These are phyloP conservation scores for Psilocybe azurescens DNA, from an alignment of 768 basidiomycete genomes.

Conservation along the genomic window DNA sequence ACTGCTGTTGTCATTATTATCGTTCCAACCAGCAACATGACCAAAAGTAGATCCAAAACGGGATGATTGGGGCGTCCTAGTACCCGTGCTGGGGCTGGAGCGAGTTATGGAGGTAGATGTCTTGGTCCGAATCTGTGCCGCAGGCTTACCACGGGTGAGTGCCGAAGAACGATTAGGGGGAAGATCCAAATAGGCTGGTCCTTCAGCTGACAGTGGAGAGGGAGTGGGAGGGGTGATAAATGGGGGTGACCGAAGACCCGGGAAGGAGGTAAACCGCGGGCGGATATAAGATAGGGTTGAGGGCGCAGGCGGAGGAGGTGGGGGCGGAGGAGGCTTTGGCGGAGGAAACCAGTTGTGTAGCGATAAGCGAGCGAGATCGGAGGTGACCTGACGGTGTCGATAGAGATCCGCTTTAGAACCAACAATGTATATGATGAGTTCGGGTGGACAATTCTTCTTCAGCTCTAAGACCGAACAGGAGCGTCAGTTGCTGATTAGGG, in stretches of 20 bases:
- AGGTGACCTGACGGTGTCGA: conserved; percentile 73
- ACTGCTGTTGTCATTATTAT: conserved; percentile 63
- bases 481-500: conserved; percentile 29
- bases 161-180: conserved; percentile 57
- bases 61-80: conserved; percentile 56
- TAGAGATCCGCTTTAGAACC: conserved; percentile 90
- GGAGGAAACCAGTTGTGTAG: conserved; percentile 91
- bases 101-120: conserved; percentile 52
- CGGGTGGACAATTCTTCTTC: conserved; percentile 87
- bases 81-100: conserved; percentile 52
- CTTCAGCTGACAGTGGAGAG: conserved; percentile 57
- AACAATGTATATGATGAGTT: conserved; percentile 94
- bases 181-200: conserved; percentile 68
- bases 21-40: conserved; percentile 58
- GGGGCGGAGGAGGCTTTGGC: conserved; percentile 64
- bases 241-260: conserved; percentile 66
- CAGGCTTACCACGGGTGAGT: conserved; percentile 57
- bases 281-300: conserved; percentile 80
- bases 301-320: conserved; percentile 61
- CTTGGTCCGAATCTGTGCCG: conserved; percentile 50
- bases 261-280: conserved; percentile 78
- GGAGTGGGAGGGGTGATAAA: conserved; percentile 44
- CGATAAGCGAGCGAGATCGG: conserved; percentile 83
- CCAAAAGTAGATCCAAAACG: conserved; percentile 65
- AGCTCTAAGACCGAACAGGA: conserved; percentile 59